A percentile compares a stretch with the other conserved stretches of the same genome.
Conservation (phyloP, 2,329 filamentous ascomycete species). For the Emmonsia crescens region DNA sequence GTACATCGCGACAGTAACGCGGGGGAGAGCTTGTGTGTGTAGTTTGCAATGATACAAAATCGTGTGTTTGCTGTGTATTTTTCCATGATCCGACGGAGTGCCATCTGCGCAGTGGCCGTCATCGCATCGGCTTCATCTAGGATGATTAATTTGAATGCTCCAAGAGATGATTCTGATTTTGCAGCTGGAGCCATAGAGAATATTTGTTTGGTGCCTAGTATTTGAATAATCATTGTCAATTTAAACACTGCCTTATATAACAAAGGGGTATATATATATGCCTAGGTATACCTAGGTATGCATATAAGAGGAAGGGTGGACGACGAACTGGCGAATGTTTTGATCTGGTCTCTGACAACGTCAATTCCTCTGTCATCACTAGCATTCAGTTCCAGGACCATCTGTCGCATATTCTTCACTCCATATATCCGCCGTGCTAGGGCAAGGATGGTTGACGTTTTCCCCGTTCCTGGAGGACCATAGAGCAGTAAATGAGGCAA, state of each 20-base stretch:
- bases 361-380: conserved; percentile 97
- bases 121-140: conserved; percentile 99
- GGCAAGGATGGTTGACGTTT: conserved; percentile 92
- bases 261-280: background rate
- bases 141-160: conserved; percentile 88
- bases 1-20: conserved; percentile 89
- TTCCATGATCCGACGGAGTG: conserved; percentile 92
- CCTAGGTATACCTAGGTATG: too few relatives aligned
- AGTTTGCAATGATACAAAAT: conserved; percentile 98
- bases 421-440: conserved; percentile 91
- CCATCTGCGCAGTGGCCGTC: conserved; percentile 99
- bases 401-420: conserved; percentile 82
- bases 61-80: conserved; percentile 97
- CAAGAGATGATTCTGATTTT: conserved; percentile 44
- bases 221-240: background rate
- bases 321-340: conserved; percentile 74
- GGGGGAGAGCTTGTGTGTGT: conserved; percentile 93
- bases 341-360: conserved; percentile 96
- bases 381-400: conserved; percentile 96
- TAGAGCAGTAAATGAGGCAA: conserved; percentile 94
- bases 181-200: conserved; percentile 54
- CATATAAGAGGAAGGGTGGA: too few relatives aligned
- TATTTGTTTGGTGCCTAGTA: conserved; percentile 72
- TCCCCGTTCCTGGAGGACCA: conserved; percentile 90
- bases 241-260: background rate